Conservation (phyloP, 164 flowering plant species). For the Vitis riparia region DNA sequence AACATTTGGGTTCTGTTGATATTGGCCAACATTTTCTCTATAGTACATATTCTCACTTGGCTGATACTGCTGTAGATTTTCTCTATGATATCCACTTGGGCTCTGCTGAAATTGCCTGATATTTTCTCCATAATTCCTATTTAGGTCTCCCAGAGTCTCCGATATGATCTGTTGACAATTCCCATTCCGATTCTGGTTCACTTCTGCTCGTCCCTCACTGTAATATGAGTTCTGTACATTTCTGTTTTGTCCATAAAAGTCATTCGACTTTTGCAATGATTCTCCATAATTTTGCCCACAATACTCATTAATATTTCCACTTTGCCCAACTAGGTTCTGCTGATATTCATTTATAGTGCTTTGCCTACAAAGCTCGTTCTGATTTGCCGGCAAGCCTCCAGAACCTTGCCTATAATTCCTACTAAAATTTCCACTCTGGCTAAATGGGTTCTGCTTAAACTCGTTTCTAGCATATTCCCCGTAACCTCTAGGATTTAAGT, state of each 20-base stretch:
- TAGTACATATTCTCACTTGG: not conserved
- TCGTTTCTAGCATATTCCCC: not conserved
- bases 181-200: not conserved
- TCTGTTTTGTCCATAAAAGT: not conserved
- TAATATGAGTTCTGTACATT: not conserved
- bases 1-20: no score
- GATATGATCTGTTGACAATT: not conserved
- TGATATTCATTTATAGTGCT: constrained; percentile 13
- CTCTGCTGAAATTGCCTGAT: not conserved
- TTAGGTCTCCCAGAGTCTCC: constrained; percentile 4
- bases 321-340: constrained; percentile 15
- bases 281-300: not conserved
- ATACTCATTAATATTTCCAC: constrained; percentile 14
- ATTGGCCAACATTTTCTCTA: not conserved
- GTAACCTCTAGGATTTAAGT: not conserved
- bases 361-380: constrained; percentile 5
- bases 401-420: constrained; percentile 3
- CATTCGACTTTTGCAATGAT: not conserved
- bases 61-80: not conserved
- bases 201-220: not conserved
- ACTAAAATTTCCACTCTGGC: constrained; percentile 6
- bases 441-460: constrained; percentile 3
- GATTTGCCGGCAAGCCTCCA: constrained; percentile 3
- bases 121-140: not conserved
- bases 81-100: not conserved